Evolutionary conservation across 208 protist species (phyloP), one percentile per base, ranked within the genome.

Genomic region (Wallacemonas rigidus): DNA sequence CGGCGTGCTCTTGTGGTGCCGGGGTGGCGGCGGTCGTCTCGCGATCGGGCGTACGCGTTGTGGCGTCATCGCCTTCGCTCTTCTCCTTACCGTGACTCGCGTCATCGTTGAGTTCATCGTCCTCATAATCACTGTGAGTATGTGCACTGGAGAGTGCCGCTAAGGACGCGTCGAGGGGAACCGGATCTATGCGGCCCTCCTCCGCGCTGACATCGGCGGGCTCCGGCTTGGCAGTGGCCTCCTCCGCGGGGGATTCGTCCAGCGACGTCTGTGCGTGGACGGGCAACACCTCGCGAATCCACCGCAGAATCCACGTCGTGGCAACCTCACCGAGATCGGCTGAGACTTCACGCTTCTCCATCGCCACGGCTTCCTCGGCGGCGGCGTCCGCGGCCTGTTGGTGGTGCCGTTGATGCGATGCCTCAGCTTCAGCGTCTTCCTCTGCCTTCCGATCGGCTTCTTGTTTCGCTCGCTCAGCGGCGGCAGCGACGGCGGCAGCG

Each of bases 231-330:
- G 45, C 45, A 50, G 8, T 12, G 45, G 6, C 45, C 6, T 12
- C 12, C 8, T 50, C 45, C 1, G 45, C 45, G 8, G 45, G 45
- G 8, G 45, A 6, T 50, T 6, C 12, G 6, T 6, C 45, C 45
- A 12, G 12, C 45, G 45, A 50, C 8, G 45, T 6, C 8, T 12
- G 8, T 6, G 45, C 45, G 45, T 50, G 8, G 8, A 50, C 43
- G 14, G 8, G 56, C 40, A 5, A 41, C 8, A 41, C 60, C 36
- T 44, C 43, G 7, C 3, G 41, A 26, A 65, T 50, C 60, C 60
- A 65, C 40, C 5, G n/a, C 6, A n/a, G 41, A 35, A 65, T 65
- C 69, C 56, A 68, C 57, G 36, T 36, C 57, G 12, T 67, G 50
- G 41, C 40, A 5, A 60, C 5, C 41, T 45, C 48, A 55, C 48